Conservation (phyloP, 352 stramenopile species). For the Globisporangium abappressorium region DNA sequence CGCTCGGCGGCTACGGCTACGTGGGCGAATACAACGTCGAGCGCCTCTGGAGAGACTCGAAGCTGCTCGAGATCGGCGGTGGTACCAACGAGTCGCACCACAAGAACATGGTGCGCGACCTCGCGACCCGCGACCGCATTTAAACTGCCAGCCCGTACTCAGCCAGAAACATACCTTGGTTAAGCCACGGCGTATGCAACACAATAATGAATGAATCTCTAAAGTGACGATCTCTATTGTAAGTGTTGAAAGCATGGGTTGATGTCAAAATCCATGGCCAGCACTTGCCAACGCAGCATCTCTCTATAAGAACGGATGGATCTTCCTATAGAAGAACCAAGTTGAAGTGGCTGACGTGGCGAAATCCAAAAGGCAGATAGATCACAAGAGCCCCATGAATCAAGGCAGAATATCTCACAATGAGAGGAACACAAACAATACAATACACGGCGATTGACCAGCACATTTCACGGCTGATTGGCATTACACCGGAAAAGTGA, state of each 20-base stretch:
- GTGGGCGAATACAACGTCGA: constrained; percentile 99
- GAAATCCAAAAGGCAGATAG: neutral
- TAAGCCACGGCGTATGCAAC: neutral
- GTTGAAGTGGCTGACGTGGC: constrained; percentile 15
- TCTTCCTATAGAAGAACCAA: constrained; percentile 9
- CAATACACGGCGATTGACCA: neutral
- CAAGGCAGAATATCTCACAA: neutral
- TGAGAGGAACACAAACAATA: neutral
- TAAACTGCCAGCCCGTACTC: constrained; percentile 24
- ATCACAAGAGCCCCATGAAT: neutral
- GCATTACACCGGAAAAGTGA: neutral
- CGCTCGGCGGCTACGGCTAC: constrained; percentile 98
- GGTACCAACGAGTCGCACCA: constrained; percentile 99
- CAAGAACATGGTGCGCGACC: constrained; percentile 97
- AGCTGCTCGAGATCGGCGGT: constrained; percentile 99
- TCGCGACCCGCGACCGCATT: constrained; percentile 37
- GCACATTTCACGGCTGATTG: neutral
- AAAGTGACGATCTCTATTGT: neutral
- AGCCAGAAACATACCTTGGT: neutral
- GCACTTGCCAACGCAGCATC: neutral
- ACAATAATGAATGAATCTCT: neutral
- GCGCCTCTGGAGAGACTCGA: constrained; percentile 97
- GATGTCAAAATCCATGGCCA: neutral
- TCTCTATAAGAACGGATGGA: constrained; percentile 5
- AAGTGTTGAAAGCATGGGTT: neutral